phyloP scores from a whole-genome alignment of 164 flowering plant genomes.

The Magnolia changhungtana region DNA sequence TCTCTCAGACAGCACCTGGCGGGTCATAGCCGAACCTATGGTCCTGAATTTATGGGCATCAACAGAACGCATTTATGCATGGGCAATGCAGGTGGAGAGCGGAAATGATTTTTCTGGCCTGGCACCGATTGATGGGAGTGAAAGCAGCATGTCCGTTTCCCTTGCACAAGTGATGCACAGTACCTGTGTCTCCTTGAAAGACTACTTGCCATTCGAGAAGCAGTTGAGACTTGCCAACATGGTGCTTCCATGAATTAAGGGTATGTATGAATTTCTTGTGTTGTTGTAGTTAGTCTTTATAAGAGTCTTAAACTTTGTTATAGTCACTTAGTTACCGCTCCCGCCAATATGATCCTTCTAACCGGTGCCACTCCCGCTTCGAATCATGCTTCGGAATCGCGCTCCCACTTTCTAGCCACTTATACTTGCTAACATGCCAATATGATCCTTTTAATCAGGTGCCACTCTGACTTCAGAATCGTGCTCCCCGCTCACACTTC shows the following conservation, averaged over 20 bases:
- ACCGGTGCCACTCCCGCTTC: too few relatives aligned
- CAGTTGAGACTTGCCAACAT: constrained; percentile 71
- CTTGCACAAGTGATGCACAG: constrained; percentile 44
- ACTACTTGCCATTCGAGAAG: constrained; percentile 63
- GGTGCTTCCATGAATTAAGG: constrained; percentile 22
- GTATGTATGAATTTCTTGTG: too few relatives aligned
- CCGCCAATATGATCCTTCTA: too few relatives aligned
- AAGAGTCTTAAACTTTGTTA: too few relatives aligned
- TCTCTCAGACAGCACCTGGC: constrained; percentile 56
- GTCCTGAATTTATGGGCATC: constrained; percentile 47
- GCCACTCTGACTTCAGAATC: too few relatives aligned
- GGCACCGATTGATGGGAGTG: constrained; percentile 48
- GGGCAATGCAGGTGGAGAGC: constrained; percentile 29
- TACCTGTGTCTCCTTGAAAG: constrained; percentile 50
- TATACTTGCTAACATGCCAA: too few relatives aligned
- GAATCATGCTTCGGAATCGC: too few relatives aligned
- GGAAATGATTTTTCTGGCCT: constrained; percentile 14
- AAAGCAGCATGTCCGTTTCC: constrained; percentile 34
- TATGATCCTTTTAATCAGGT: too few relatives aligned
- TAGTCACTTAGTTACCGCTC: too few relatives aligned
- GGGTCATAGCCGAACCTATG: constrained; percentile 44
- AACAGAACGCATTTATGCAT: constrained; percentile 55
- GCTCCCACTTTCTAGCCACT: too few relatives aligned
- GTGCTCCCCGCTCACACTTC: too few relatives aligned
- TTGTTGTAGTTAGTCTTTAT: too few relatives aligned